phyloP scores from a whole-genome alignment of 2,329 filamentous ascomycete species.

The Coniochaeta prunicola region DNA sequence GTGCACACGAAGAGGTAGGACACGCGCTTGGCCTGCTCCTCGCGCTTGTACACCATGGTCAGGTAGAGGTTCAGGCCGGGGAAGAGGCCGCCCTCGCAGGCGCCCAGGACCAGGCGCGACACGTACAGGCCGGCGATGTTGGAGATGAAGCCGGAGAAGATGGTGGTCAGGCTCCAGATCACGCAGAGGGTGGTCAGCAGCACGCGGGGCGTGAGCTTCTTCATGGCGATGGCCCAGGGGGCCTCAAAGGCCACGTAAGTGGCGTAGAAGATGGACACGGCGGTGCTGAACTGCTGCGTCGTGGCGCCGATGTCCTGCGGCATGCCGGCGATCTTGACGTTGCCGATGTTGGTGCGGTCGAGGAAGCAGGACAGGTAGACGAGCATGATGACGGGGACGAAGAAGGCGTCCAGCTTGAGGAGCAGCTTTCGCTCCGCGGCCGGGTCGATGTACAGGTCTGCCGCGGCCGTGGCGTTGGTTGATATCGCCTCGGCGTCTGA shows the following conservation, averaged over 20 bases:
- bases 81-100: constrained; percentile 41
- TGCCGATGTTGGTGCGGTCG: constrained; percentile 47
- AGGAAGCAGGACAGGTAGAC: constrained; percentile 48
- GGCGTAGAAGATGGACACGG: constrained; percentile 17
- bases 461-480: background rate
- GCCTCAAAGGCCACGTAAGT: constrained; percentile 23
- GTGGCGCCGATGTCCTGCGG: constrained; percentile 33
- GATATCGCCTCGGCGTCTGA: background rate
- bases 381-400: constrained; percentile 33
- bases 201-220: constrained; percentile 9
- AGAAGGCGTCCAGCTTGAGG: constrained; percentile 22
- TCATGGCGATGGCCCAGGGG: constrained; percentile 19
- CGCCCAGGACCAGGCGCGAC: constrained; percentile 37
- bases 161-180: constrained; percentile 40
- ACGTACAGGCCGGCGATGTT: constrained; percentile 34
- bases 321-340: constrained; percentile 39
- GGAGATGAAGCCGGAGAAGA: constrained; percentile 37
- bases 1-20: constrained; percentile 46
- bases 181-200: constrained; percentile 15
- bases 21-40: constrained; percentile 46
- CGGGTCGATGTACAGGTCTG: constrained; percentile 15
- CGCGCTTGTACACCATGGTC: constrained; percentile 47
- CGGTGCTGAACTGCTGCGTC: constrained; percentile 34
- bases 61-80: constrained; percentile 40
- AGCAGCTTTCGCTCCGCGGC: constrained; percentile 20